Evolutionary conservation across 495 filamentous ascomycete species (phyloP).

Genomic region (Pyronema omphalodes): DNA sequence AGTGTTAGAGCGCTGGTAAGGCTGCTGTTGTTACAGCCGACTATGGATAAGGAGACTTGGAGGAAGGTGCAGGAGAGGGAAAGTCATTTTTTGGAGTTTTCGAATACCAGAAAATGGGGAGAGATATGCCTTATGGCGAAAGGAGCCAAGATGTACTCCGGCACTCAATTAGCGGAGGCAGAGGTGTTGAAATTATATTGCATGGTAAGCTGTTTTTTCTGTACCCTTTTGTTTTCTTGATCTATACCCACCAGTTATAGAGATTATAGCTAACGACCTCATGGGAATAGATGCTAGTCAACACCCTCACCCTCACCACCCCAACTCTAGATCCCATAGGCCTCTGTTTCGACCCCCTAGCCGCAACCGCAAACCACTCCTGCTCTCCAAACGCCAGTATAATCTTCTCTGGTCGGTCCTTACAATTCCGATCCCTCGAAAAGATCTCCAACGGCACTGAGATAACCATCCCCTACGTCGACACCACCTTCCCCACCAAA

Average conservation of each 20-base stretch:
- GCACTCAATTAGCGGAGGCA: constrained; percentile 28
- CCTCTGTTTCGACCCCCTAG: constrained; percentile 39
- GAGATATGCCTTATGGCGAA: constrained; percentile 35
- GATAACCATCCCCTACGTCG: constrained; percentile 51
- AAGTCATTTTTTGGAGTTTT: constrained; percentile 32
- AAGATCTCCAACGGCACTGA: constrained; percentile 35
- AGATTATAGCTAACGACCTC: neutral
- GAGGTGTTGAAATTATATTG: constrained; percentile 28
- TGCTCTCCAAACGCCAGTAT: constrained; percentile 51
- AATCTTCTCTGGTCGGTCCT: constrained; percentile 35
- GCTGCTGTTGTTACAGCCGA: constrained; percentile 31
- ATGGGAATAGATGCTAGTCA: constrained; percentile 31
- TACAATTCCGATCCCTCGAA: constrained; percentile 28
- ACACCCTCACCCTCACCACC: constrained; percentile 43
- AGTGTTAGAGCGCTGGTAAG: constrained; percentile 37
- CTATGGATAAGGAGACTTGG: constrained; percentile 27
- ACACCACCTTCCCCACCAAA: constrained; percentile 34
- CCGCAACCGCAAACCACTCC: constrained; percentile 47
- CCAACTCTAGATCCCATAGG: constrained; percentile 42
- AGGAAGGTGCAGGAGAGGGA: constrained; percentile 30
- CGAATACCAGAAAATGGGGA: constrained; percentile 28
- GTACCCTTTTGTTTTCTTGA: neutral
- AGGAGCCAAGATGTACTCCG: constrained; percentile 34
- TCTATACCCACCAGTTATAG: too few species aligned
- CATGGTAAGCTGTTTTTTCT: constrained; percentile 25